Percentiles rank a stretch among this genome's conserved stretches.
Evolutionary conservation across 73 alveolate species (phyloP).

Genomic region (Paramecium sonneborni): DNA sequence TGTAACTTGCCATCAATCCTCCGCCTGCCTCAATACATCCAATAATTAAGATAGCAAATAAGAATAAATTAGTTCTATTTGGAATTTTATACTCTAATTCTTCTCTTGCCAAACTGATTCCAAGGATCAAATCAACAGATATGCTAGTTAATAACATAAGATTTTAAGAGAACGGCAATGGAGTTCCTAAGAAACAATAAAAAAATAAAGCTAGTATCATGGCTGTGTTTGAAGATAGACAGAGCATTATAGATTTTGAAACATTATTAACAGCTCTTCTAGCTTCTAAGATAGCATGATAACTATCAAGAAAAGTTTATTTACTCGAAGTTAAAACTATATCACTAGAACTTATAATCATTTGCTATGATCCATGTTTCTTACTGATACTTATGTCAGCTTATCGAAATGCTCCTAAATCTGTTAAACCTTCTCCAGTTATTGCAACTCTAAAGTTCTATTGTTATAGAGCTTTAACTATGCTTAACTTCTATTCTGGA

Average conservation of each 20-base stretch:
- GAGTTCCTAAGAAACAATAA: slow-evolving; percentile 39
- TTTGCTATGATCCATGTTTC: slow-evolving; percentile 36
- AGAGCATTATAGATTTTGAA: neutral
- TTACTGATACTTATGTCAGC: slow-evolving; percentile 20
- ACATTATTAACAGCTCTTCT: slow-evolving; percentile 51
- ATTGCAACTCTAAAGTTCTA: slow-evolving; percentile 33
- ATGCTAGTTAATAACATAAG: slow-evolving; percentile 20
- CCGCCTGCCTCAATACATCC: slow-evolving; percentile 47
- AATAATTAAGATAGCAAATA: slow-evolving; percentile 2
- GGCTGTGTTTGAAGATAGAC: slow-evolving; percentile 49
- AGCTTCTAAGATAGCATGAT: slow-evolving; percentile 6
- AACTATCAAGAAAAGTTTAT: slow-evolving; percentile 4
- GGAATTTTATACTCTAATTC: neutral
- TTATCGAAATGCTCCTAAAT: slow-evolving; percentile 33
- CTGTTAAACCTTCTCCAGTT: slow-evolving; percentile 52
- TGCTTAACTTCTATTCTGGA: slow-evolving; percentile 29
- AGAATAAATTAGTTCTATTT: neutral
- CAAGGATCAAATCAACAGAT: slow-evolving; percentile 15
- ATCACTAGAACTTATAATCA: slow-evolving; percentile 33
- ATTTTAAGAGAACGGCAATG: neutral
- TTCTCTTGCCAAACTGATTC: slow-evolving; percentile 45
- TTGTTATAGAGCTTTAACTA: neutral
- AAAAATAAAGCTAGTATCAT: slow-evolving; percentile 17
- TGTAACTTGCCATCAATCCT: slow-evolving; percentile 12
- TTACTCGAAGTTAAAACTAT: neutral